Evolutionary conservation across 2,329 filamentous ascomycete species (phyloP).

Genomic region (Neoscytalidium dimidiatum): DNA sequence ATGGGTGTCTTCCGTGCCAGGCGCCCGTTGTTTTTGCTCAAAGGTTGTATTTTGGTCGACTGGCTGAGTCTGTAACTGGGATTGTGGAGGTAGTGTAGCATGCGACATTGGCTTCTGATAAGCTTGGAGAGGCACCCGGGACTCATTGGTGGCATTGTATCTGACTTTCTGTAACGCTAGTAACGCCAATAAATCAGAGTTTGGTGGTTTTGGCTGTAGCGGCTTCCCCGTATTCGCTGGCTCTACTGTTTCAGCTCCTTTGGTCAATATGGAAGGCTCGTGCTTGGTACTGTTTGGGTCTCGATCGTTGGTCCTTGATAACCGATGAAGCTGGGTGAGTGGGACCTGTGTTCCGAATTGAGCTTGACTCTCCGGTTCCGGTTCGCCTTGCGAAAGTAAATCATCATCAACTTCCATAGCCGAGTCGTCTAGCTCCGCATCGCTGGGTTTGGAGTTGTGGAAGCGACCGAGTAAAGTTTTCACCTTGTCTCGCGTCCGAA

Average conservation of each 20-base stretch:
- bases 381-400: not conserved
- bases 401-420: not conserved
- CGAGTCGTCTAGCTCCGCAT: not conserved
- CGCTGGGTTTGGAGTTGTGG: not conserved
- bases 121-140: not conserved
- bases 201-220: not conserved
- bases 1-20: too few species aligned
- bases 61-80: too few species aligned
- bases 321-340: not conserved
- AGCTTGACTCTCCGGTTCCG: not conserved
- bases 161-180: not conserved
- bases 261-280: too few species aligned
- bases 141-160: not conserved
- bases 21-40: too few species aligned
- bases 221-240: not conserved
- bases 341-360: constrained; percentile 10
- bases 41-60: too few species aligned
- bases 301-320: not conserved
- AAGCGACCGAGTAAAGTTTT: not conserved
- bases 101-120: not conserved
- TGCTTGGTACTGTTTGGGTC: not conserved
- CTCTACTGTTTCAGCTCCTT: not conserved
- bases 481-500: not conserved
- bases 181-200: not conserved
- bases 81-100: not conserved